Evolutionary conservation across 1,284 basidiomycete genomes (phyloP), one percentile per base, ranked within the genome.

Genomic region (Cystobasidium slooffiae): DNA sequence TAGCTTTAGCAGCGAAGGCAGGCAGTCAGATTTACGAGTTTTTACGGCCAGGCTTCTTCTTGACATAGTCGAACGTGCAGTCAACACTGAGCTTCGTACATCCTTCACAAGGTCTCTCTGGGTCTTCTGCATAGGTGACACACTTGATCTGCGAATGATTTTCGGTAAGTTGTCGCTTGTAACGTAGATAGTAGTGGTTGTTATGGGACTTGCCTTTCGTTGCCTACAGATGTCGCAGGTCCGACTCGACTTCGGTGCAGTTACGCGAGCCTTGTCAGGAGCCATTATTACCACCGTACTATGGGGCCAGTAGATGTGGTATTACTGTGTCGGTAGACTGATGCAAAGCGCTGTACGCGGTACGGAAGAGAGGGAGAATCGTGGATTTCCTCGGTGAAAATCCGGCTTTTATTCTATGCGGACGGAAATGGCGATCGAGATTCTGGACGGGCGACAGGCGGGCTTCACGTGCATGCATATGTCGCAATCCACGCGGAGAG

Each of bases 31-130:
- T 41, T 58, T 39, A 68, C 67, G 52, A 59, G 31, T 59, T 68
- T 41, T 68, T 68, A 16, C 67, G 51, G 9, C 67, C 67, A 68
- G 67, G 67, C 55, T 68, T 68, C 67, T 68, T 55, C 22, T 59
- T 56, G 31, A 68, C 55, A 24, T 68, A 68, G 53, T 68, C 67
- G 43, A 43, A 68, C 2, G 52, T 59, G 22, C 67, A 68, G 6
- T 18, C 52, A n/a, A 52, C 47, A 14, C 44, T 44, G 16, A 68
- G 53, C 53, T 59, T 68, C 14, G 14, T 37, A 41, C 67, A 68
- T 1, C 67, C 67, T 22, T 68, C 67, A 31, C 67, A 68, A n/a
- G 43, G 51, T 9, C 43, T 37, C 31, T 24, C 51, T 44, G 31
- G 53, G 16, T 47, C 49, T 12, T 44, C 52, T 8, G 67, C 47